phyloP scores from a whole-genome alignment of 768 basidiomycete species.

The Calocybe gangraenosa region DNA sequence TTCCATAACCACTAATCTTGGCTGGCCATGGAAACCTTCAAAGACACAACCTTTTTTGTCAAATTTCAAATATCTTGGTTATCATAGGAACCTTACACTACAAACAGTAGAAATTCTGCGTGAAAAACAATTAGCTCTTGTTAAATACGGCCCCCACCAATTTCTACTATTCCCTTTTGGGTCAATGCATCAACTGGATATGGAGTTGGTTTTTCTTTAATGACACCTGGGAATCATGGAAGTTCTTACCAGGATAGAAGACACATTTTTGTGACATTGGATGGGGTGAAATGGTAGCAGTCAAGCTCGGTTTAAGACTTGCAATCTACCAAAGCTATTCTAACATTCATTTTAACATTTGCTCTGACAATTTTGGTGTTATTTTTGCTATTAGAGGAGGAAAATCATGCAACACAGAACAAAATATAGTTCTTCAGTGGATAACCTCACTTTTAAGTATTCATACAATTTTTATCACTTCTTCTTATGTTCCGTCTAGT shows the following conservation, averaged over 20 bases:
- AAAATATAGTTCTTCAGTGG: conserved; percentile 23
- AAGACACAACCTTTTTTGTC: too few relatives aligned
- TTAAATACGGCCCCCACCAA: too few relatives aligned
- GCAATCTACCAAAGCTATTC: conserved; percentile 4
- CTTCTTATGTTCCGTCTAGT: conserved; percentile 17
- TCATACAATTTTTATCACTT: conserved; percentile 21
- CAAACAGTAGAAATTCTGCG: too few relatives aligned
- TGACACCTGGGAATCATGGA: not conserved
- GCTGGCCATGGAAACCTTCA: too few relatives aligned
- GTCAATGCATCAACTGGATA: not conserved
- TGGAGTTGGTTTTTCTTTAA: not conserved
- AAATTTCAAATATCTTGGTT: too few relatives aligned
- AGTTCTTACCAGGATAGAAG: conserved; percentile 13
- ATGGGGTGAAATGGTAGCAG: conserved; percentile 23
- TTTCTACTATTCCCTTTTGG: too few relatives aligned
- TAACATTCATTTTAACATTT: conserved; percentile 23
- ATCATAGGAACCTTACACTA: too few relatives aligned
- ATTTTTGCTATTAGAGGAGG: conserved; percentile 22
- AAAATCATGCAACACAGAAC: conserved; percentile 21
- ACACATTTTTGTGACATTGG: conserved; percentile 17
- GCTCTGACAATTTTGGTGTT: conserved; percentile 32
- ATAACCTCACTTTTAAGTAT: conserved; percentile 20
- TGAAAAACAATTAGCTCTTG: too few relatives aligned
- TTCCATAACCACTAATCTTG: too few relatives aligned
- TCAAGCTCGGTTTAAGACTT: conserved; percentile 19